A percentile compares a stretch with the other conserved stretches of the same genome.
Conservation (phyloP, 306 rosid species). For the Datisca glomerata region DNA sequence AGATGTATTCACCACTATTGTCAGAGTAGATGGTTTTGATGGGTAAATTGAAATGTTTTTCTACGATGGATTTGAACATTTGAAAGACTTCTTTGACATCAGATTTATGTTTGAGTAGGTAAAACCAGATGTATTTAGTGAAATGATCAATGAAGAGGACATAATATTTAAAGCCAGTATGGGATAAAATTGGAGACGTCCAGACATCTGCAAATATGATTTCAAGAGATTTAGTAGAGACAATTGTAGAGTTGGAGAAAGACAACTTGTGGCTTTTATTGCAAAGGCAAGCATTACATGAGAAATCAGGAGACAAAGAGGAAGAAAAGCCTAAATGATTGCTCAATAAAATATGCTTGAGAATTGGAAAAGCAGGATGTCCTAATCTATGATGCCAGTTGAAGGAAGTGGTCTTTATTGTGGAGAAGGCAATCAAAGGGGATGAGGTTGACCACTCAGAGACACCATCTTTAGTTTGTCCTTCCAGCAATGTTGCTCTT, state of each 20-base stretch:
- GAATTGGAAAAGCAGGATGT: not conserved
- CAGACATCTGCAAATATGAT: not conserved
- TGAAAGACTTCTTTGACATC: not conserved
- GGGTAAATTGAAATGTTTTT: not conserved
- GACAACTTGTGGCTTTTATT: slow-evolving; percentile 3
- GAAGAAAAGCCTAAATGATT: too few relatives aligned
- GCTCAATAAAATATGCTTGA: not conserved
- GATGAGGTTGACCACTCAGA: not conserved
- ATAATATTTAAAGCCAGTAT: not conserved
- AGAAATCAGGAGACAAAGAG: too few relatives aligned
- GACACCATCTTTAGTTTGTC: too few relatives aligned
- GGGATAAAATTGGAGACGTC: not conserved
- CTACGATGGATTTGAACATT: not conserved
- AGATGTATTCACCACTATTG: not conserved
- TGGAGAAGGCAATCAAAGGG: not conserved
- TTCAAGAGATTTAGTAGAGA: not conserved
- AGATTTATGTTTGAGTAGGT: not conserved
- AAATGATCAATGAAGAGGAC: not conserved
- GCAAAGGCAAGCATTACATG: not conserved
- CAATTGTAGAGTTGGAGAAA: not conserved
- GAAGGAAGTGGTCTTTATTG: not conserved
- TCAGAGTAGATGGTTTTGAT: not conserved
- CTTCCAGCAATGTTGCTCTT: too few relatives aligned
- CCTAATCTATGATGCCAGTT: not conserved
- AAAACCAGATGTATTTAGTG: not conserved